Percentiles rank a stretch among this genome's conserved stretches.
Conservation (phyloP, 2,329 filamentous ascomycete genomes). For the Alternaria atra region DNA sequence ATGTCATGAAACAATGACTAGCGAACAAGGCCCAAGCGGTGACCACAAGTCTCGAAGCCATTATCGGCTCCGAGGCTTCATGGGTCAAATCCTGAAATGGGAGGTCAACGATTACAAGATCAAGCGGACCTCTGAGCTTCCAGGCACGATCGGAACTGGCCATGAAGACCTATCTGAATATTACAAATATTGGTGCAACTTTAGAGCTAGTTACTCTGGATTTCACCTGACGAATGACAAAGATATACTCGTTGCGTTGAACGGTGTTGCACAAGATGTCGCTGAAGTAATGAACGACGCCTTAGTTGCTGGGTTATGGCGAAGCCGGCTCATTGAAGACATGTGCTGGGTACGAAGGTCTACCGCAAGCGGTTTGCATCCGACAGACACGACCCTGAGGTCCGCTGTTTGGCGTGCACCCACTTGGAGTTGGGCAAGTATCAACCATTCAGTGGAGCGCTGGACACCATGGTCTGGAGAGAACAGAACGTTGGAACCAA, state of each 20-base stretch:
- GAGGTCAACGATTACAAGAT: not conserved
- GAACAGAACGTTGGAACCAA: too few species aligned
- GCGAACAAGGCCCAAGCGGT: not conserved
- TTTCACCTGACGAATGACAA: conserved; percentile 10
- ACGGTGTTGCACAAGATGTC: conserved; percentile 8
- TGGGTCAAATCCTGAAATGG: not conserved
- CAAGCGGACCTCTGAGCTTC: too few species aligned
- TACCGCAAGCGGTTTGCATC: too few species aligned
- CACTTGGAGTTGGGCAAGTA: conserved; percentile 15
- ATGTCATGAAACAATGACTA: conserved; percentile 2
- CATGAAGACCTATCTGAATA: not conserved
- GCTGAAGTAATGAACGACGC: not conserved
- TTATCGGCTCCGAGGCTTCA: not conserved
- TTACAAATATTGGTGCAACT: not conserved
- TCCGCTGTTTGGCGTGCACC: conserved; percentile 1
- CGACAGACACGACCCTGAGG: not conserved
- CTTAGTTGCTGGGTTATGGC: conserved; percentile 18
- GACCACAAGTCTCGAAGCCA: not conserved
- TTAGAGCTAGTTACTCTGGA: not conserved
- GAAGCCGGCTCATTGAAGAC: not conserved
- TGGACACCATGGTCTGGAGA: not conserved
- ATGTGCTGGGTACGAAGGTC: conserved; percentile 1
- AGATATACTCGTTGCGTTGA: conserved; percentile 16
- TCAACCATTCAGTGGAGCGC: not conserved
- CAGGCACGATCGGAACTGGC: too few species aligned